Evolutionary conservation across 2,329 filamentous ascomycete genomes (phyloP), one percentile per base, ranked within the genome.

Genomic region (Cercospora nicotianae): DNA sequence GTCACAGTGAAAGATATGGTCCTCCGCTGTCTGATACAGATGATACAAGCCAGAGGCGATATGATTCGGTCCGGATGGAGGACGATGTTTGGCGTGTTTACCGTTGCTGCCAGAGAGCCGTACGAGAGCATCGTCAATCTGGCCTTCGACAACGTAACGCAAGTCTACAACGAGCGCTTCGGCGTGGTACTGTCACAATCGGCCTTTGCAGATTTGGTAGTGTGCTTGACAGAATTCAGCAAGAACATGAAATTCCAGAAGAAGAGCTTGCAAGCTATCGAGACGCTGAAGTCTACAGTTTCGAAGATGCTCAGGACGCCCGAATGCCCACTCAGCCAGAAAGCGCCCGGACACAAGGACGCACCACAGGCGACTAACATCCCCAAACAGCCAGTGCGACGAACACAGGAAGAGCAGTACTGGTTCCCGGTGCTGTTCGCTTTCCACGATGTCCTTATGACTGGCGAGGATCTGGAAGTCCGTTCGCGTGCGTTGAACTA

Each of bases 181-280:
- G 94, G 94, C 1, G 91, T 98, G 6, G 94, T 99, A 67, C 95
- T 99, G 67, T 93, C 92, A 0, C 96, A 99, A 79, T 95, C 93
- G 26, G 94, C 95, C 2, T 99, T 99, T 77, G 94, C 95, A 0
- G 96, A 99, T 78, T 84, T 99, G 30, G 91, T 99, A 68, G 93
- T 99, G 63, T 99, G 95, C 77, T 82, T 99, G 70, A 99, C 96
- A 0, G 93, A 98, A 79, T 99, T 99, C 79, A 97, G 94, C 18
- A 99, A 99, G 85, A 99, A 99, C 78, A 90, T 93, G 80, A 94
- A 90, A 76, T 99, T 99, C 82, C 95, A 99, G 80, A 98, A 98
- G 85, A 98, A 98, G 84, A 97, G 94, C 18, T 80, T 99, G 63
- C 93, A 97, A 77, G 94, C 95, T 0, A 94, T 99, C 78, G 95